phyloP scores from a whole-genome alignment of 139 green algal genomes.

The Coelastrella sp. region DNA sequence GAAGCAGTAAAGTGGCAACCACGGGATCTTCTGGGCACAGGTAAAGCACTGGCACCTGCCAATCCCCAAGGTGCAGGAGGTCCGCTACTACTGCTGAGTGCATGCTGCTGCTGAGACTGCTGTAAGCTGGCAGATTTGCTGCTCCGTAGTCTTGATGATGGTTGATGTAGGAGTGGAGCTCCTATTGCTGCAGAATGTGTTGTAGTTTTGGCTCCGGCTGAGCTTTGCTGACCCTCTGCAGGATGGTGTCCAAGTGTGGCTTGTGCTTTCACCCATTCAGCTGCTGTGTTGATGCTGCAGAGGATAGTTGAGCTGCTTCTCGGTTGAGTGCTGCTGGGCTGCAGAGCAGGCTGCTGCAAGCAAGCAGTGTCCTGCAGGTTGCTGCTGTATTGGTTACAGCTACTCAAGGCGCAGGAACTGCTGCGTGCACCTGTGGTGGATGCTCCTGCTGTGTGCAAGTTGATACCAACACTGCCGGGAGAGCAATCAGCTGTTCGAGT shows the following conservation, averaged over 20 bases:
- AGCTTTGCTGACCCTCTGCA: background rate
- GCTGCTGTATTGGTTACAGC: no score
- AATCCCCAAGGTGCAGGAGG: constrained; percentile 3
- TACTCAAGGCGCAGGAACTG: no score
- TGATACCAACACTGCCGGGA: no score
- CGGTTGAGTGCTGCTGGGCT: no score
- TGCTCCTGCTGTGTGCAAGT: no score
- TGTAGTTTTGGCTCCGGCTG: background rate
- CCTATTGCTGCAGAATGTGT: background rate
- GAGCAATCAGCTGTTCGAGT: no score
- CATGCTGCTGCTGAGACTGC: background rate
- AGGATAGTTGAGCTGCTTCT: background rate
- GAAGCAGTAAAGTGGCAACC: background rate
- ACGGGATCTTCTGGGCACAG: background rate
- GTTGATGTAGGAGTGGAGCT: background rate
- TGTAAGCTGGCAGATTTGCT: no score
- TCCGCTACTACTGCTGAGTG: no score
- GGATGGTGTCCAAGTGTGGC: no score
- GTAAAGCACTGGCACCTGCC: background rate
- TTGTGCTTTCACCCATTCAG: no score
- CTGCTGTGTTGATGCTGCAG: background rate
- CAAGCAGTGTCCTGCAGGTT: background rate
- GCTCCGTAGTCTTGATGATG: no score
- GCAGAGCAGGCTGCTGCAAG: background rate
- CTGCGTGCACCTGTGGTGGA: no score